These are phyloP conservation scores for Theobroma cacao DNA, from an alignment of 345 rosid species.

Conservation along the genomic window DNA sequence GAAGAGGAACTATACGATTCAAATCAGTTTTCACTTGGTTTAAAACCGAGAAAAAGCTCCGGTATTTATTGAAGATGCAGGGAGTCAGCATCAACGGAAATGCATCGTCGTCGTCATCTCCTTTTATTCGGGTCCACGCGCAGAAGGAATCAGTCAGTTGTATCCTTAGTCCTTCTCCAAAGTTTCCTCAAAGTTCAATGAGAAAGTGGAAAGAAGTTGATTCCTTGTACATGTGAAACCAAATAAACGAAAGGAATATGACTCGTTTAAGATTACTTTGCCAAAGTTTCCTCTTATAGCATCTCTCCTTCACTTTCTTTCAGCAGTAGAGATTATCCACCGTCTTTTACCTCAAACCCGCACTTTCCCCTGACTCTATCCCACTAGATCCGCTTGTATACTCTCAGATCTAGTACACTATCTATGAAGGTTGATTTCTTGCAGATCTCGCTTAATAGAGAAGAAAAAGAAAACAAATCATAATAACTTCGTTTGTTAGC, in stretches of 20 bases:
- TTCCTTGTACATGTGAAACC: too few relatives aligned
- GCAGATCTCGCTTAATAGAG: background rate
- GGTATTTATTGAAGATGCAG: background rate
- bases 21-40: background rate
- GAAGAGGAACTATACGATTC: background rate
- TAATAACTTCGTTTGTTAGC: background rate
- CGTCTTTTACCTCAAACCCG: background rate
- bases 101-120: background rate
- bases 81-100: background rate
- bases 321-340: background rate
- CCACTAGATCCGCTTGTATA: background rate
- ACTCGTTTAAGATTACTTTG: background rate
- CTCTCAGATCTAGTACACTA: background rate
- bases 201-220: background rate
- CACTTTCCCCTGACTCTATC: background rate
- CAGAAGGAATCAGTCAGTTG: background rate
- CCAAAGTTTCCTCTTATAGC: background rate
- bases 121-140: background rate
- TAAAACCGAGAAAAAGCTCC: background rate
- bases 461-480: background rate
- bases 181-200: background rate
- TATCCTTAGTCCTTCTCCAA: too few relatives aligned
- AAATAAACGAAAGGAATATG: too few relatives aligned
- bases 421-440: background rate
- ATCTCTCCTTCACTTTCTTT: background rate